A percentile compares a stretch with the other conserved stretches of the same genome.
Evolutionary conservation across 106 monocot species (phyloP).

Genomic region (Dioscorea dumetorum): DNA sequence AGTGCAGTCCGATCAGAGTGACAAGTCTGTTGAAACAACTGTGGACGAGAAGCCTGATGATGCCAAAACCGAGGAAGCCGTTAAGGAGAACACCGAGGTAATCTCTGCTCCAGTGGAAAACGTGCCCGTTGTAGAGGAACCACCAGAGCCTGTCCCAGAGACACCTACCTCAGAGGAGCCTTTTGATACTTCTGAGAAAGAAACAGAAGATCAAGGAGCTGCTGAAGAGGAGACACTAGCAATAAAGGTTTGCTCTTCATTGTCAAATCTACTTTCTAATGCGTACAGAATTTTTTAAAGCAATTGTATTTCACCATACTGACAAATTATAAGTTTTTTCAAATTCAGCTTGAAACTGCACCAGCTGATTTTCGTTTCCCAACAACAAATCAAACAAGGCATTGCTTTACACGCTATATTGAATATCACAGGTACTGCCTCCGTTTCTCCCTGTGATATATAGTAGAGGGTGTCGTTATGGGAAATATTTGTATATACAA

Average conservation of each 20-base stretch:
- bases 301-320: background rate
- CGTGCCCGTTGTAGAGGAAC: conserved; percentile 10
- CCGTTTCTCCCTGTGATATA: no score
- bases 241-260: conserved; percentile 59
- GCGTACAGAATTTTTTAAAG: background rate
- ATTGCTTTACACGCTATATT: conserved; percentile 97
- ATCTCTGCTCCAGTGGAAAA: conserved; percentile 8
- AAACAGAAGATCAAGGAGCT: conserved; percentile 28
- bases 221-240: conserved; percentile 38
- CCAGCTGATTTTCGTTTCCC: conserved; percentile 98
- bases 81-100: conserved; percentile 2
- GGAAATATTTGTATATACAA: no score
- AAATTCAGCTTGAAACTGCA: conserved; percentile 80
- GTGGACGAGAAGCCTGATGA: conserved; percentile 25
- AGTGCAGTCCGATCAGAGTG: conserved; percentile 16
- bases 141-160: conserved; percentile 20
- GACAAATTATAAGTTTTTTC: background rate
- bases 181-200: conserved; percentile 31
- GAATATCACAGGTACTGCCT: conserved; percentile 77
- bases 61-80: conserved; percentile 11
- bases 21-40: conserved; percentile 11
- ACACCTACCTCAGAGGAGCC: conserved; percentile 32
- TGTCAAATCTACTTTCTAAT: background rate
- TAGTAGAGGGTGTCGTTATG: no score
- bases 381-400: conserved; percentile 95